These are phyloP conservation scores for Raffaelea deltoideospora DNA, from an alignment of 2,329 filamentous ascomycete species.

Conservation along the genomic window DNA sequence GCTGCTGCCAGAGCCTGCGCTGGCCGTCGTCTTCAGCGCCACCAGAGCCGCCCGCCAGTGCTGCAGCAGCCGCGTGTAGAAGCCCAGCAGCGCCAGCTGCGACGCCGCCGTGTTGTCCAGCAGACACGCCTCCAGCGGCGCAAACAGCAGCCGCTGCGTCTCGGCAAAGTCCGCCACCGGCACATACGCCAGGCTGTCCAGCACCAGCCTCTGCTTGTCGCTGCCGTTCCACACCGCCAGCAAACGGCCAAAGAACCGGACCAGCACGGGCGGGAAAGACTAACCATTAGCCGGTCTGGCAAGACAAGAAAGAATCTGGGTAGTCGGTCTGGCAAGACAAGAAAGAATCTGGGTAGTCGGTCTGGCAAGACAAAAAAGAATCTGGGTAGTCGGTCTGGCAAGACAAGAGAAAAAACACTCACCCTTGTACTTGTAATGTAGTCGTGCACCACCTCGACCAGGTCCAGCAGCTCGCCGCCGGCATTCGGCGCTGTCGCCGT, in stretches of 20 bases:
- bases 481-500: conserved; percentile 34
- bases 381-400: too few species aligned
- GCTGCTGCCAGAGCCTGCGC: too few species aligned
- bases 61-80: conserved; percentile 53
- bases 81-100: conserved; percentile 43
- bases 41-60: conserved; percentile 37
- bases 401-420: conserved; percentile 7
- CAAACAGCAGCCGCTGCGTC: conserved; percentile 31
- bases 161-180: conserved; percentile 43
- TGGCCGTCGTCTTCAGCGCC: conserved; percentile 16
- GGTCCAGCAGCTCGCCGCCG: conserved; percentile 32
- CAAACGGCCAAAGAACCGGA: conserved; percentile 30
- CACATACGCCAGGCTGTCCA: conserved; percentile 41
- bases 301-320: background rate
- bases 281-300: too few species aligned
- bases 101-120: conserved; percentile 33
- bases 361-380: background rate
- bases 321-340: too few species aligned
- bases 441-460: conserved; percentile 38
- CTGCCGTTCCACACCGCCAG: conserved; percentile 47
- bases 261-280: conserved; percentile 8
- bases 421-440: conserved; percentile 44
- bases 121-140: conserved; percentile 34
- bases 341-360: too few species aligned
- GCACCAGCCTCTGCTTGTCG: conserved; percentile 34